A percentile compares a stretch with the other conserved stretches of the same genome.
Evolutionary conservation across 768 basidiomycete species (phyloP).

Genomic region (Tylopilus vinaceipallidus): DNA sequence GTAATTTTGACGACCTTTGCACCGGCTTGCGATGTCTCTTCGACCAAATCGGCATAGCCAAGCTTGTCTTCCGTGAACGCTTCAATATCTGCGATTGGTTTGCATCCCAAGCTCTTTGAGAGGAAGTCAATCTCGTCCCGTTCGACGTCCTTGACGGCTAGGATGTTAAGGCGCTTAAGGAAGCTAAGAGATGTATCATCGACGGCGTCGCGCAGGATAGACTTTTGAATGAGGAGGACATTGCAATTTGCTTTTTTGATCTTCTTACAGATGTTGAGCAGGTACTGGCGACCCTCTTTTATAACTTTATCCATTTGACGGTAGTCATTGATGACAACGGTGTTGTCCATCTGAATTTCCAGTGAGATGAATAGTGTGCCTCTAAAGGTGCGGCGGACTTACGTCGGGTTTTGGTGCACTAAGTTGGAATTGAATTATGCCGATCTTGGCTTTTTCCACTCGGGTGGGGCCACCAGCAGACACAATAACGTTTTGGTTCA

Average conservation of each 20-base stretch:
- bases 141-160: conserved; percentile 96
- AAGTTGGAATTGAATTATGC: conserved; percentile 96
- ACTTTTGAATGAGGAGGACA: conserved; percentile 98
- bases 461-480: conserved; percentile 91
- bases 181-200: conserved; percentile 97
- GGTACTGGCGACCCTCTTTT: conserved; percentile 97
- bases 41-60: conserved; percentile 93
- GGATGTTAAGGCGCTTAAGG: conserved; percentile 94
- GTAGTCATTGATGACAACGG: conserved; percentile 98
- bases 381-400: conserved; percentile 27
- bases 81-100: conserved; percentile 96
- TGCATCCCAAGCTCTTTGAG: conserved; percentile 90
- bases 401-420: conserved; percentile 98
- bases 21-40: conserved; percentile 78
- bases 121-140: conserved; percentile 99
- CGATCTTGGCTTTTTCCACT: conserved; percentile 98
- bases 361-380: background rate
- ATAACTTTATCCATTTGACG: conserved; percentile 99
- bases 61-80: conserved; percentile 98
- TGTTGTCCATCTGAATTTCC: conserved; percentile 90
- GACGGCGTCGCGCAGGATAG: conserved; percentile 98
- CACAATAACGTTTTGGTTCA: conserved; percentile 91
- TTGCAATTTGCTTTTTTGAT: conserved; percentile 99
- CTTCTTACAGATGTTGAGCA: conserved; percentile 97
- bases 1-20: conserved; percentile 93